Percentiles rank a stretch among this genome's conserved stretches.
Evolutionary conservation across 352 stramenopile genomes (phyloP).

Genomic region (Pythium dissotocum): DNA sequence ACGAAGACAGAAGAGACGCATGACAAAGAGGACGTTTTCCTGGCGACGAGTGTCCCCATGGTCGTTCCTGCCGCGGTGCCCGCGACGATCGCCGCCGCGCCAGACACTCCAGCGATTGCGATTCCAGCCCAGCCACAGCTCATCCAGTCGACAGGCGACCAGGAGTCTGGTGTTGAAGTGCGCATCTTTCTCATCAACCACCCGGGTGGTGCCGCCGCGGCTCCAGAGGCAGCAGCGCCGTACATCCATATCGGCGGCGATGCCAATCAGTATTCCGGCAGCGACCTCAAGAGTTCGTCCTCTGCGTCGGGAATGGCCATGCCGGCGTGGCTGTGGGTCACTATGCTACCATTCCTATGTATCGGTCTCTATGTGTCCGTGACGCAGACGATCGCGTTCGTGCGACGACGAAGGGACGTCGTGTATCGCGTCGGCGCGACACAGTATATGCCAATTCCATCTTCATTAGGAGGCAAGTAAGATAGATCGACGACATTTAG

Average conservation of each 20-base stretch:
- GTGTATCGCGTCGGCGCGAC: constrained; percentile 60
- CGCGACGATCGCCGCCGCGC: neutral
- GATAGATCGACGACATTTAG: neutral
- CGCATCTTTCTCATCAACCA: constrained; percentile 31
- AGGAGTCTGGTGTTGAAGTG: constrained; percentile 25
- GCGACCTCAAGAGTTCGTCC: constrained; percentile 26
- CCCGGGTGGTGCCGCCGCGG: constrained; percentile 2
- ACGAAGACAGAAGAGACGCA: neutral
- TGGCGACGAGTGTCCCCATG: neutral
- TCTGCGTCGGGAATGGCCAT: constrained; percentile 25
- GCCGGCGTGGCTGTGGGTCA: constrained; percentile 44
- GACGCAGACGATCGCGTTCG: constrained; percentile 39
- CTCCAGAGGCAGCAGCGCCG: neutral
- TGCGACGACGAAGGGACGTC: constrained; percentile 59
- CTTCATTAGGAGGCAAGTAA: constrained; percentile 26
- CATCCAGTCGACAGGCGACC: constrained; percentile 6
- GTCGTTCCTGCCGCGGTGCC: neutral
- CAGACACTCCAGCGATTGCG: neutral
- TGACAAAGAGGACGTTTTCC: neutral
- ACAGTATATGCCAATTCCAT: constrained; percentile 63
- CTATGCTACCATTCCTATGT: constrained; percentile 65
- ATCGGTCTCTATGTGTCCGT: constrained; percentile 59
- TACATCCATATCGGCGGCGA: constrained; percentile 27
- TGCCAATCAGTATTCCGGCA: constrained; percentile 18
- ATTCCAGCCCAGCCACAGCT: constrained; percentile 12